Percentiles rank a stretch among this genome's conserved stretches.
Conservation (phyloP, 1,284 basidiomycete genomes). For the Cutaneotrichosporon sp. region DNA sequence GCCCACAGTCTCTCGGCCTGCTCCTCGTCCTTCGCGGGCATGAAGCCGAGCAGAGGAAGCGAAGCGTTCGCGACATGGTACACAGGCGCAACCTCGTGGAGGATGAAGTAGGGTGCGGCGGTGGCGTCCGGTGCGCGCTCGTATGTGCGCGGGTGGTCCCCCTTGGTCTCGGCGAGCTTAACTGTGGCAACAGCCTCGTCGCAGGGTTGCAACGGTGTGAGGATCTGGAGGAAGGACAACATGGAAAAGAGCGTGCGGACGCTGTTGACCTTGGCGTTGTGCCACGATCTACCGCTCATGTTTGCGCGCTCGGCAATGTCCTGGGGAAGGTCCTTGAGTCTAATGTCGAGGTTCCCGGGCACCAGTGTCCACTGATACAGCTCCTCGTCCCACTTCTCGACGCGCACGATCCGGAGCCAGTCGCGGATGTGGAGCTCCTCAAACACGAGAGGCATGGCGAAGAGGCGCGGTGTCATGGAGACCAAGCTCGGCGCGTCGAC, state of each 20-base stretch:
- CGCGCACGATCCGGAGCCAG: conserved; percentile 33
- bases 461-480: conserved; percentile 33
- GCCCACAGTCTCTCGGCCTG: conserved; percentile 34
- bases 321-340: conserved; percentile 19
- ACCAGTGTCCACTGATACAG: conserved; percentile 35
- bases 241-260: conserved; percentile 30
- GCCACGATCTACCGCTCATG: conserved; percentile 21
- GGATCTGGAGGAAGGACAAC: conserved; percentile 34
- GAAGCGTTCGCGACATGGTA: conserved; percentile 37
- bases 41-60: conserved; percentile 32
- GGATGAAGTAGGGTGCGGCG: conserved; percentile 34
- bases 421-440: conserved; percentile 39
- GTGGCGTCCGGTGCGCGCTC: conserved; percentile 10
- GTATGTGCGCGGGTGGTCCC: conserved; percentile 16
- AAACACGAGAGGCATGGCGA: conserved; percentile 39
- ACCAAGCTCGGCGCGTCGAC: conserved; percentile 25
- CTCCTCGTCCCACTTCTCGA: conserved; percentile 33
- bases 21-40: conserved; percentile 24
- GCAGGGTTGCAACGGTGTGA: conserved; percentile 30
- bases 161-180: conserved; percentile 5
- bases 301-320: conserved; percentile 14
- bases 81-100: conserved; percentile 42
- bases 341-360: conserved; percentile 29
- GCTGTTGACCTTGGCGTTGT: conserved; percentile 24
- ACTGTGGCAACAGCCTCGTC: conserved; percentile 15